Percentiles rank a stretch among this genome's conserved stretches.
Conservation (phyloP, 2,329 filamentous ascomycete genomes). For the Paracamarosporium sp. region DNA sequence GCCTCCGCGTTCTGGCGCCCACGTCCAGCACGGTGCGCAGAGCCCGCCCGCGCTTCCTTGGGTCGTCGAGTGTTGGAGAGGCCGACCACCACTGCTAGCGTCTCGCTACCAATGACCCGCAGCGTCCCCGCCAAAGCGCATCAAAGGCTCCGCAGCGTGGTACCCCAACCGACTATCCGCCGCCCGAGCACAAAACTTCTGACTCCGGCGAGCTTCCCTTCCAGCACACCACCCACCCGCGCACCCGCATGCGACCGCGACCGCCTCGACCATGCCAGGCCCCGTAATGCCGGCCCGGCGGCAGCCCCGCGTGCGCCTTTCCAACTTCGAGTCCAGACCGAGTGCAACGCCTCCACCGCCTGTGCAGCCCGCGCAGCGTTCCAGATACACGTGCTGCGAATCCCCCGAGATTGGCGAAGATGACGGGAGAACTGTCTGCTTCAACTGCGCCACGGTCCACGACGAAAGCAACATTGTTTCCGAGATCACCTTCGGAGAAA, state of each 20-base stretch:
- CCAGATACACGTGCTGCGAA: constrained; percentile 32
- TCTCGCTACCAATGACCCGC: background rate
- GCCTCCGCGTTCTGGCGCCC: background rate
- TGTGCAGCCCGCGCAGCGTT: constrained; percentile 13
- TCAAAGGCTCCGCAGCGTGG: background rate
- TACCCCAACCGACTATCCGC: background rate
- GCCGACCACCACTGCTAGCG: background rate
- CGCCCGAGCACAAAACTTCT: constrained; percentile 1
- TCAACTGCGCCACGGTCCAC: constrained; percentile 82
- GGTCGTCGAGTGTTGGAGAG: background rate
- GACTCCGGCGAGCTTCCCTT: background rate
- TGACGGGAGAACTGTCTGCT: constrained; percentile 59
- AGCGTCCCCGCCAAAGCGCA: background rate
- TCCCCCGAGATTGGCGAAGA: constrained; percentile 31
- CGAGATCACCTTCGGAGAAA: constrained; percentile 91
- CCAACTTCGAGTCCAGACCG: constrained; percentile 25
- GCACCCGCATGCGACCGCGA: background rate
- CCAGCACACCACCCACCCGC: background rate
- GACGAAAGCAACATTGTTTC: constrained; percentile 89
- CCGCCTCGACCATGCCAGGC: constrained; percentile 24
- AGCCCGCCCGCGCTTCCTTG: background rate
- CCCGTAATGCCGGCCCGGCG: constrained; percentile 17
- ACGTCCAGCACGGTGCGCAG: background rate
- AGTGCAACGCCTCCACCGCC: constrained; percentile 24
- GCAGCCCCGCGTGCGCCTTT: constrained; percentile 25